These are phyloP conservation scores for Immersiporthe knoxdaviesiana DNA, from an alignment of 2,329 filamentous ascomycete genomes.

Conservation along the genomic window DNA sequence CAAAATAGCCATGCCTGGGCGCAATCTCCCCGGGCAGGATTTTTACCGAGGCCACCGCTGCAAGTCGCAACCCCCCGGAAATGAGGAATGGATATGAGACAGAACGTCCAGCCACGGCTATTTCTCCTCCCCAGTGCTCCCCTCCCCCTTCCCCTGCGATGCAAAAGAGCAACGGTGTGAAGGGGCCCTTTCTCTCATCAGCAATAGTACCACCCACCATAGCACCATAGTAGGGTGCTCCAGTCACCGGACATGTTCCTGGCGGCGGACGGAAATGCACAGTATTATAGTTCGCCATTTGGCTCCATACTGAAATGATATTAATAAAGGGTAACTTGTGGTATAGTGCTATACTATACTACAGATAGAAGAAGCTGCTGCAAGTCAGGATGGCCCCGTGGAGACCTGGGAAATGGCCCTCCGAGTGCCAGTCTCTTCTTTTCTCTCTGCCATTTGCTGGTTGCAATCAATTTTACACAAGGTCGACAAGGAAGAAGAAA, in stretches of 20 bases:
- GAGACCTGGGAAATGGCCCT: conserved; percentile 22
- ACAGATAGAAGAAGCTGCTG: too few relatives aligned
- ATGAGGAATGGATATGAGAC: conserved; percentile 25
- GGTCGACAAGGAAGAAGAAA: conserved; percentile 2
- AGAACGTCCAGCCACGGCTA: conserved; percentile 11
- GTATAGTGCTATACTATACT: not conserved
- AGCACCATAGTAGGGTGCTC: not conserved
- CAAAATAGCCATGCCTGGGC: conserved; percentile 12
- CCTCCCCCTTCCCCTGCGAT: not conserved
- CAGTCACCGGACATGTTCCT: conserved; percentile 7
- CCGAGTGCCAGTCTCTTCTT: conserved; percentile 19
- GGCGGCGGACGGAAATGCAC: not conserved
- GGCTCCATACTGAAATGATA: not conserved
- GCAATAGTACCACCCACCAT: not conserved
- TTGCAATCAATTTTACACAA: conserved; percentile 6
- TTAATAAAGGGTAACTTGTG: not conserved
- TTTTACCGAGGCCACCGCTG: conserved; percentile 13
- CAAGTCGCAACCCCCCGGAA: conserved; percentile 21
- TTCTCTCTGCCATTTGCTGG: too few relatives aligned
- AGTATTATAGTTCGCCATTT: not conserved
- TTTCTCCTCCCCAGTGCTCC: not conserved
- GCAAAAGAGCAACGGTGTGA: not conserved
- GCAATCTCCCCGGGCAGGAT: conserved; percentile 26
- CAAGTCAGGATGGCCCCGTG: conserved; percentile 10
- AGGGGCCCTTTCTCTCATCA: not conserved